Base-by-base conservation (phyloP, 805 yeast genomes). In the Tetrapisispora pingtungensis region DNA sequence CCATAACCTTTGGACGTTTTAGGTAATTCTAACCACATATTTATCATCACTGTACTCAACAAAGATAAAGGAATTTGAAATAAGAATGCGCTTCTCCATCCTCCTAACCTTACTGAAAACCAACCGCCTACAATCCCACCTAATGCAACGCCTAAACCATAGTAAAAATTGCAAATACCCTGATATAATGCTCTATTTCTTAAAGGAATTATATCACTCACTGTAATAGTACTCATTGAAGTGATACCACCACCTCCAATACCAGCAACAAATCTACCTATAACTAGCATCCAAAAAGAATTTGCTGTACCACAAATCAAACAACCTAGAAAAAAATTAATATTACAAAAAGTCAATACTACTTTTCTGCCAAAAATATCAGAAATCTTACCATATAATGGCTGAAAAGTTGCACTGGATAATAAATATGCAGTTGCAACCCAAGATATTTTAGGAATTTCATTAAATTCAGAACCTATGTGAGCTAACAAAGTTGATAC, bases 171-270 rank as follows among this genome's bases (percentile, higher is more conserved):
- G 31, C 83, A 83, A 42, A 84, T 59, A 0, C 96, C 96, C 58
- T 88, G 96, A 61, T 77, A 85, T 27, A 84, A 61, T 1, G 94
- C 95, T 46, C 96, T 70, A 35, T 81, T 77, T 44, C 93, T 71
- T 49, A 82, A 69, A 0, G 95, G 83, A 10, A 87, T 80, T 41
- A 87, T 65, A 61, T 88, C 96, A 15, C 85, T 77, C 52, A 84
- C 72, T 1, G 90, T 74, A 44, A 88, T 84, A 1, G 90, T 77
- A 7, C 84, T 73, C 52, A 43, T 43, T 10, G 46, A 38, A 12
- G 42, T 43, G 8, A 43, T 33, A 86, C 96, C 96, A 8, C 95
- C 93, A 15, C 95, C 96, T 12, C 96, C 96, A 42, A 84, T 73
- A 13, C 97, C 97, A 14, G 90, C 77, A 36, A 88, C 68, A 49